Base-by-base conservation (phyloP, 1,284 basidiomycete genomes). In the Microbotryomycetes sp. region DNA sequence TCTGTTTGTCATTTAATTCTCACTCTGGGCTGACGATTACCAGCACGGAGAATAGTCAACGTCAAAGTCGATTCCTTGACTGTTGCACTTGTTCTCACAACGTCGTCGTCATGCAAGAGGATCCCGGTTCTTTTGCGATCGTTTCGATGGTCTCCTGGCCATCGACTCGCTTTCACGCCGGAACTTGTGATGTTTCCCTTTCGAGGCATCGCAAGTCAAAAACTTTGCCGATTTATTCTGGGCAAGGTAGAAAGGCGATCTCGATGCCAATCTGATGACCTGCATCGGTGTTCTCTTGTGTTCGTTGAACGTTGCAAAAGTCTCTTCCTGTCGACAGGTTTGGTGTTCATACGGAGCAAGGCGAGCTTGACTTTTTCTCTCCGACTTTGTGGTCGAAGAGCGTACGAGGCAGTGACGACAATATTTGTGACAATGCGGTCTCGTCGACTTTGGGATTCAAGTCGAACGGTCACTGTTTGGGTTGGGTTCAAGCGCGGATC, bases 41-140 rank as follows among this genome's bases (percentile, higher is more conserved):
- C 12, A 23, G 25, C 42, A 31, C 4, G 45, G 56, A 52, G 26
- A 26, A 30, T 51, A 53, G 50, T 47, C 50, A 36, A 28, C 52
- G 52, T 12, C 4, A 14, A 42, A 16, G 52, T 54, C 16, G 29
- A 54, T 12, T 42, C 9, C 54, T 50, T 49, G 48, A 16, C 49
- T 28, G 36, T 12, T 31, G 4, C 36, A 15, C n/a, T 22, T 5
- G 7, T 25, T 62, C 23, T 42, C 9, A 19, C 36, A 42, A 42
- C 36, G 36, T 42, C 19, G 36, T 42, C 19, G 22, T 58, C 56
- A 36, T 36, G 47, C 49, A 25, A 49, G 60, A 53, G 60, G 52
- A 62, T 9, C 60, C 60, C 60, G 60, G 60, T 49, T 46, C 23
- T 58, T 62, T 62, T 58, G 60, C 60, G 56, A 62, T 58, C 56